Percentiles rank a stretch among this genome's conserved stretches.
These are phyloP conservation scores for Prunus salicina DNA, from an alignment of 306 rosid genomes.

Conservation along the genomic window DNA sequence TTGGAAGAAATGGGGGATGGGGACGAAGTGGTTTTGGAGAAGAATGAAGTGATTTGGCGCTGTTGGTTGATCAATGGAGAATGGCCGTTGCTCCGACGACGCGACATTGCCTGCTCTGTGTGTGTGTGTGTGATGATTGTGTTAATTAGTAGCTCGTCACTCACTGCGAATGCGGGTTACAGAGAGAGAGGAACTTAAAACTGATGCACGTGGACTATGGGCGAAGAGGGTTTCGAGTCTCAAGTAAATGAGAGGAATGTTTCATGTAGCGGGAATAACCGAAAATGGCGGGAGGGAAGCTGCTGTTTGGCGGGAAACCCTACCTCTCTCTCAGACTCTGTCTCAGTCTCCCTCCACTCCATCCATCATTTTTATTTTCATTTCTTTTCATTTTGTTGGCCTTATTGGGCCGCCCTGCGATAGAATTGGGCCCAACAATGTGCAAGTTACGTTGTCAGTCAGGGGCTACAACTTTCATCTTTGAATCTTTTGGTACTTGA, in stretches of 20 bases:
- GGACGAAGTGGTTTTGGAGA: slow-evolving; percentile 52
- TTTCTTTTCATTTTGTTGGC: background rate
- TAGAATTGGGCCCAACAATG: background rate
- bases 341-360: background rate
- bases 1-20: slow-evolving; percentile 19
- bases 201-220: background rate
- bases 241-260: background rate
- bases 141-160: background rate
- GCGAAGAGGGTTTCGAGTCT: background rate
- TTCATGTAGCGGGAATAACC: slow-evolving; percentile 13
- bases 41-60: slow-evolving; percentile 86
- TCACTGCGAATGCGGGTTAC: background rate
- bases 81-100: slow-evolving; percentile 69
- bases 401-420: background rate
- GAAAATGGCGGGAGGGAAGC: background rate
- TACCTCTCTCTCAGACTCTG: background rate
- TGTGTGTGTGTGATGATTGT: background rate
- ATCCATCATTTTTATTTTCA: background rate
- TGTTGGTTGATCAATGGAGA: slow-evolving; percentile 76
- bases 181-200: background rate
- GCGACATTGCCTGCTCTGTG: slow-evolving; percentile 45
- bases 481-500: too few species aligned
- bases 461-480: background rate
- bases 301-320: slow-evolving; percentile 15
- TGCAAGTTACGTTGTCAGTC: background rate